Conservation (phyloP, 2,329 filamentous ascomycete genomes). For the Hirsutella thompsonii region DNA sequence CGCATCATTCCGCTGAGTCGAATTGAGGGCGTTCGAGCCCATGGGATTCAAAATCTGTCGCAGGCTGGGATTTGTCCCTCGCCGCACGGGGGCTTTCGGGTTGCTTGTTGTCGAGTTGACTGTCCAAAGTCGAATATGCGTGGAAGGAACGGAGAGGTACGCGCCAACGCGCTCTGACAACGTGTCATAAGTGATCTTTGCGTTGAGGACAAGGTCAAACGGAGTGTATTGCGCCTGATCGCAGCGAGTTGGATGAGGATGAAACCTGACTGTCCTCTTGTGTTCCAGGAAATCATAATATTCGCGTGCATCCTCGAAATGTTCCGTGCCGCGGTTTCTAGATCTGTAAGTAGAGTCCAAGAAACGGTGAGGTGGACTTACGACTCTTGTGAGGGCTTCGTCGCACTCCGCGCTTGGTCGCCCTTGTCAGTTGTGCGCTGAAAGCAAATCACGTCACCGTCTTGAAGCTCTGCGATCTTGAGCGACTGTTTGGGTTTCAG, state of each 20-base stretch:
- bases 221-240: slow-evolving; percentile 44
- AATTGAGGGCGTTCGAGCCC: slow-evolving; percentile 53
- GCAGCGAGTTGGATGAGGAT: slow-evolving; percentile 47
- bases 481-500: slow-evolving; percentile 87
- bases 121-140: slow-evolving; percentile 84
- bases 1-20: slow-evolving; percentile 59
- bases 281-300: slow-evolving; percentile 93
- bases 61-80: slow-evolving; percentile 56
- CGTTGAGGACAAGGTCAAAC: slow-evolving; percentile 70
- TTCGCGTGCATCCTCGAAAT: slow-evolving; percentile 58
- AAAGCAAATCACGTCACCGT: slow-evolving; percentile 94
- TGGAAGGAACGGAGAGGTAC: slow-evolving; percentile 62
- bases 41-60: slow-evolving; percentile 65
- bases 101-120: slow-evolving; percentile 66
- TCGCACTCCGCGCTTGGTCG: slow-evolving; percentile 14
- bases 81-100: slow-evolving; percentile 67
- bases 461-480: slow-evolving; percentile 85
- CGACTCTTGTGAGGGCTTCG: slow-evolving; percentile 18
- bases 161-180: slow-evolving; percentile 74
- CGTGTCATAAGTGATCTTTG: slow-evolving; percentile 82
- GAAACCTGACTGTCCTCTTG: slow-evolving; percentile 67
- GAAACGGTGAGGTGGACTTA: slow-evolving; percentile 8
- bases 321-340: slow-evolving; percentile 26
- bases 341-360: not conserved
- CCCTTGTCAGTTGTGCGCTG: slow-evolving; percentile 49